Base-by-base conservation (phyloP, 768 basidiomycete genomes). In the Panaeolus papilionaceus region DNA sequence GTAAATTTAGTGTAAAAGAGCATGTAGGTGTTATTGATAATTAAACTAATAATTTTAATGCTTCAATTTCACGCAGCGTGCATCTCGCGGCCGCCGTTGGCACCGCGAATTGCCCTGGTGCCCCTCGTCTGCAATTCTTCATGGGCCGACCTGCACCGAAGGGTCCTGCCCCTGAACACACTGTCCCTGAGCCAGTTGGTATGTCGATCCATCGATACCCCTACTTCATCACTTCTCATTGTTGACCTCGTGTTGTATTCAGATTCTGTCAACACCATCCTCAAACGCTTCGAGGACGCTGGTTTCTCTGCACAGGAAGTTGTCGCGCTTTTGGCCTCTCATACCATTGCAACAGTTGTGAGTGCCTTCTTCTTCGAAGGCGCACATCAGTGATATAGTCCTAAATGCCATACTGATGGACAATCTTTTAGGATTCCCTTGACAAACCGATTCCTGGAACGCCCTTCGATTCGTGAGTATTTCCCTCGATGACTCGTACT, bases 41-140 rank as follows among this genome's bases (percentile, higher is more conserved):
- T 51, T 51, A 23, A 26, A 26, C 20, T 23, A 49, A 49, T 1
- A 23, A 33, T 33, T 33, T 33, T 33, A 33, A 0, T 2, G 1
- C 33, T 33, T 18, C 16, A 0, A 38, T n/a, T 12, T 38, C 4
- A 23, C n/a, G 6, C 8, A 75, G 74, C 40, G 67, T 75, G 23
- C 74, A 75, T 49, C 70, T 75, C 16, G 74, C 74, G 38, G 72
- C 69, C 14, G 74, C 74, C 9, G 75, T 79, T 62, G 75, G 75
- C 26, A 71, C 74, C 54, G 71, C 74, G 66, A 81, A 81, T 73
- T 81, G 80, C 68, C 78, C 79, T 3, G 80, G 80, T 67, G 79
- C 79, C 16, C 79, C 79, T 5, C 71, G 69, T 16, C 72, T 82
- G n/a, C 64, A 75, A 37, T 79, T 77, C 71, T 68, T 76, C 67